Evolutionary conservation across 345 rosid species (phyloP).

Genomic region (Melastoma malabathricum): DNA sequence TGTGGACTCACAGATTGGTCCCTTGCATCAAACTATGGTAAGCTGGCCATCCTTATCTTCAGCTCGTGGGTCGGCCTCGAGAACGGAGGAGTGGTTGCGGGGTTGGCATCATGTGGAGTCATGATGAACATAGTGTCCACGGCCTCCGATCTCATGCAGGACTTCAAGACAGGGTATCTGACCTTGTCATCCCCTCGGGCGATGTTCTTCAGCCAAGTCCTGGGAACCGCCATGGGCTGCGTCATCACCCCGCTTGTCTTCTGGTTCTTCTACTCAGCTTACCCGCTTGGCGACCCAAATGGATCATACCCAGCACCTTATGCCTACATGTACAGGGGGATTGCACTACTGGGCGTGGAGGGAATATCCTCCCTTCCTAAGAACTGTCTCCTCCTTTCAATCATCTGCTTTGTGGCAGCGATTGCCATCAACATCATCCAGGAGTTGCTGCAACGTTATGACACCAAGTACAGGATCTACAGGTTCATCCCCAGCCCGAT

Average conservation of each 20-base stretch:
- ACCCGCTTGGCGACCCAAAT: conserved; percentile 48
- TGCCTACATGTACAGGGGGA: conserved; percentile 53
- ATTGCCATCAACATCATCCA: conserved; percentile 28
- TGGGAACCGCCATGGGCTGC: conserved; percentile 71
- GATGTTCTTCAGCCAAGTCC: conserved; percentile 72
- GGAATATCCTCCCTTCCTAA: conserved; percentile 60
- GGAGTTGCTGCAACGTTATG: conserved; percentile 18
- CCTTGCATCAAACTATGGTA: conserved; percentile 79
- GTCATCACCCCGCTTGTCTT: conserved; percentile 52
- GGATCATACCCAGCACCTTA: conserved; percentile 80
- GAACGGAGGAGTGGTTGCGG: conserved; percentile 64
- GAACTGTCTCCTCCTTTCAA: conserved; percentile 43
- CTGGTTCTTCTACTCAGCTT: conserved; percentile 77
- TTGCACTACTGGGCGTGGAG: conserved; percentile 64
- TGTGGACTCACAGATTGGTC: conserved; percentile 88
- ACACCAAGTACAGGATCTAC: conserved; percentile 17
- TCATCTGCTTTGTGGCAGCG: conserved; percentile 34
- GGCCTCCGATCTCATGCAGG: conserved; percentile 84
- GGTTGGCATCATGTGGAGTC: conserved; percentile 76
- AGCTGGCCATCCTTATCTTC: conserved; percentile 60
- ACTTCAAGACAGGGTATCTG: conserved; percentile 85
- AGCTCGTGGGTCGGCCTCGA: conserved; percentile 65
- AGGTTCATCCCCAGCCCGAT: conserved; percentile 78
- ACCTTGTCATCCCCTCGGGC: conserved; percentile 82
- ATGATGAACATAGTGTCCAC: conserved; percentile 99